Conservation (phyloP, 2,329 filamentous ascomycete species). For the Hymenoscyphus linearis region DNA sequence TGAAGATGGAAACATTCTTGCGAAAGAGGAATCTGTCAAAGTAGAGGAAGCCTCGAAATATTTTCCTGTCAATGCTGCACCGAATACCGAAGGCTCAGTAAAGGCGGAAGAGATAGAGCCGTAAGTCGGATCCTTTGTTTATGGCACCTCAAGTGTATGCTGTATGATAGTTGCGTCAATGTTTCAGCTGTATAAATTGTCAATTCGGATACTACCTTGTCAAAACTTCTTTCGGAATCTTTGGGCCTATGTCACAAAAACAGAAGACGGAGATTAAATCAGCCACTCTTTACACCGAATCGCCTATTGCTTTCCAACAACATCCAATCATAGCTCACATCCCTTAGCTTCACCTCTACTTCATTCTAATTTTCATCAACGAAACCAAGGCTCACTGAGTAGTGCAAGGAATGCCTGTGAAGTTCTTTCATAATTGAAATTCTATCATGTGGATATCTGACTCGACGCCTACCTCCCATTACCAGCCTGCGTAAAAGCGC, state of each 20-base stretch:
- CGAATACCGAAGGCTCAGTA: neutral
- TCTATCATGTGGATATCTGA: conserved; percentile 1
- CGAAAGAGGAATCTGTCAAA: conserved; percentile 33
- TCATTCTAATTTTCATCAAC: too few species aligned
- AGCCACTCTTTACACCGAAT: too few species aligned
- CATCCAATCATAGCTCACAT: too few species aligned
- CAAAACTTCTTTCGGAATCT: too few species aligned
- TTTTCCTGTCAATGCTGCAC: conserved; percentile 16
- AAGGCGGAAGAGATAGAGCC: neutral
- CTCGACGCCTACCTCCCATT: neutral
- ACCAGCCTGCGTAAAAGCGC: neutral
- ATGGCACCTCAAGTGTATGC: neutral
- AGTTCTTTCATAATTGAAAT: neutral
- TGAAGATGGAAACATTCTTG: conserved; percentile 29
- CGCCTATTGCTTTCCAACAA: too few species aligned
- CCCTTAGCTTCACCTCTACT: too few species aligned
- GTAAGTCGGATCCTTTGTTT: neutral
- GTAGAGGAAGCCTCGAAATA: conserved; percentile 34
- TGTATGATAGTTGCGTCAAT: neutral
- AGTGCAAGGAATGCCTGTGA: neutral
- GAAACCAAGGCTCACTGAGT: too few species aligned
- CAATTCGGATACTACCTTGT: neutral
- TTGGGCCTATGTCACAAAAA: too few species aligned
- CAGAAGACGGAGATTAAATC: too few species aligned
- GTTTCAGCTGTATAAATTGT: neutral